Percentiles rank a stretch among this genome's conserved stretches.
Evolutionary conservation across 805 yeast species (phyloP).

Genomic region (Candida easanensis): DNA sequence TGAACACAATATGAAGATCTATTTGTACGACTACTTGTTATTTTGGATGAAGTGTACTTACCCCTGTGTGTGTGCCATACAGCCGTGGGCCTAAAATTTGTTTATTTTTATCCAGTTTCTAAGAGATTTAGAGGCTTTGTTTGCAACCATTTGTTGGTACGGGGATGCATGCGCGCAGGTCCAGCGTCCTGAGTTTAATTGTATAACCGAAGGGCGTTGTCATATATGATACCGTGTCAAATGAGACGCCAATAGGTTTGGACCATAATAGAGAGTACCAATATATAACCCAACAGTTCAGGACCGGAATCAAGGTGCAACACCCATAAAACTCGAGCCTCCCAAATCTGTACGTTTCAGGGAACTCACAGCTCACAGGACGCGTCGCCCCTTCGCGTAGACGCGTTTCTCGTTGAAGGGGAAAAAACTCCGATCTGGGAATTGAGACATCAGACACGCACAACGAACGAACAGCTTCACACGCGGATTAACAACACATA

Average conservation of each 20-base stretch:
- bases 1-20: not conserved
- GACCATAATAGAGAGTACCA: not conserved
- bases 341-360: not conserved
- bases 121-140: too few relatives aligned
- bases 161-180: not conserved
- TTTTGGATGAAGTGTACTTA: too few relatives aligned
- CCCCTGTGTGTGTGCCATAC: too few relatives aligned
- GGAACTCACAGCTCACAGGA: not conserved
- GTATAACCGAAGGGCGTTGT: too few relatives aligned
- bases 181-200: not conserved
- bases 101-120: too few relatives aligned
- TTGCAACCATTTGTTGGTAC: too few relatives aligned
- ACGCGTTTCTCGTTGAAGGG: conserved; percentile 6
- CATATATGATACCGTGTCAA: too few relatives aligned
- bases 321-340: not conserved
- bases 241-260: too few relatives aligned
- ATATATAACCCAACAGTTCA: not conserved
- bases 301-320: not conserved
- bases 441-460: conserved; percentile 5
- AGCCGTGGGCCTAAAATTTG: too few relatives aligned
- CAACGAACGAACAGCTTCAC: not conserved
- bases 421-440: conserved; percentile 8
- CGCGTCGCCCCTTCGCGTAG: conserved; percentile 2
- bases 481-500: not conserved
- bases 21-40: too few relatives aligned